Conservation (phyloP, 495 filamentous ascomycete genomes). For the Chaetomidium leptoderma region DNA sequence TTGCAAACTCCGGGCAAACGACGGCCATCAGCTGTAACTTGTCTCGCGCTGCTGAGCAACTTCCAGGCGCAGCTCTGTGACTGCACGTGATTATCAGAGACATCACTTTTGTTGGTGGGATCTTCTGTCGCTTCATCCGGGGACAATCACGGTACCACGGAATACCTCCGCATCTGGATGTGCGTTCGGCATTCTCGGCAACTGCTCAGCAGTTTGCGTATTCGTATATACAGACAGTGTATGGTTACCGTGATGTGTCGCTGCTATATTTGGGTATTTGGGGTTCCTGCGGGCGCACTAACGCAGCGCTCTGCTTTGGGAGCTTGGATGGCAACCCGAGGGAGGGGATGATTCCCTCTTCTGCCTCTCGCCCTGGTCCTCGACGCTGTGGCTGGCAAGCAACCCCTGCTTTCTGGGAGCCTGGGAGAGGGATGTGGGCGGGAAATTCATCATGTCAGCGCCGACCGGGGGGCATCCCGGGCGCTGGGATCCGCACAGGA, state of each 20-base stretch:
- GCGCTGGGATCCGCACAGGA: background rate
- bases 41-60: too few species aligned
- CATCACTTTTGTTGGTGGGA: background rate
- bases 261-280: background rate
- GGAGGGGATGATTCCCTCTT: too few species aligned
- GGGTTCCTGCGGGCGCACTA: too few species aligned
- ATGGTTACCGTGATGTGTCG: background rate
- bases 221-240: background rate
- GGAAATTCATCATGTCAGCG: constrained; percentile 12
- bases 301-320: background rate
- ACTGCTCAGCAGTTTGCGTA: background rate
- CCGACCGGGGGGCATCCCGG: constrained; percentile 1
- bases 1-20: too few species aligned
- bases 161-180: too few species aligned
- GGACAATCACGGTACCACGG: too few species aligned
- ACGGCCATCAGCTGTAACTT: too few species aligned
- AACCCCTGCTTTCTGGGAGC: too few species aligned
- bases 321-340: constrained; percentile 1
- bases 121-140: background rate
- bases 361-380: too few species aligned
- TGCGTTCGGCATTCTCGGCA: background rate
- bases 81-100: constrained; percentile 15
- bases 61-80: constrained; percentile 17
- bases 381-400: too few species aligned
- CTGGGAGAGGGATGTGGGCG: constrained; percentile 16